Evolutionary conservation across 2,329 filamentous ascomycete species (phyloP).

Genomic region (Colletotrichum ledebouriae): DNA sequence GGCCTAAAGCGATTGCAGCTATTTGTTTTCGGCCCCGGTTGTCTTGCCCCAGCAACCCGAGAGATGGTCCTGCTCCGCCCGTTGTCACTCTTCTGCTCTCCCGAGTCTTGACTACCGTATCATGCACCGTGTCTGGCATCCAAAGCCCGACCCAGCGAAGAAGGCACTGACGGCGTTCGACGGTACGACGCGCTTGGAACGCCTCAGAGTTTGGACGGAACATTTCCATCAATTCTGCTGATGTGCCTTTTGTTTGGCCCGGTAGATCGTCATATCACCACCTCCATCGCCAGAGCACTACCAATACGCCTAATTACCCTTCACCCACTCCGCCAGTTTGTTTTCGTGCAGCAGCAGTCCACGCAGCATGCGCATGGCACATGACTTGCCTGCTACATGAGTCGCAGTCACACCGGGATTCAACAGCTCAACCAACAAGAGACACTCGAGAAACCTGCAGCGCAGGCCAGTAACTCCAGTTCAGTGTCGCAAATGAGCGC

Average conservation of each 20-base stretch:
- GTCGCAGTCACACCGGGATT: slow-evolving; percentile 1
- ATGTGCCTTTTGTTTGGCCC: neutral
- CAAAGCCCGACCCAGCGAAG: no score
- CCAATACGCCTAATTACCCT: neutral
- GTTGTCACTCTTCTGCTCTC: neutral
- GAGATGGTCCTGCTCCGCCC: neutral
- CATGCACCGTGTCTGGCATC: no score
- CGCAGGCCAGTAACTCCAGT: neutral
- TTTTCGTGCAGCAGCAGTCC: neutral
- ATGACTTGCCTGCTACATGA: neutral
- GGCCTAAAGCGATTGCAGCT: slow-evolving; percentile 7
- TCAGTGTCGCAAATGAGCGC: slow-evolving; percentile 10
- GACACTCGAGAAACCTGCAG: neutral
- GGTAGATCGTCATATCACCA: slow-evolving; percentile 1
- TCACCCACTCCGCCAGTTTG: neutral
- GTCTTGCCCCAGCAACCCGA: slow-evolving; percentile 3
- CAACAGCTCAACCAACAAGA: neutral
- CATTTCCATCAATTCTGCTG: neutral
- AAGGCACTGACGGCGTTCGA: slow-evolving; percentile 3
- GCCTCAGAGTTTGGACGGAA: slow-evolving; percentile 16
- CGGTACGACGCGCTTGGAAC: slow-evolving; percentile 1
- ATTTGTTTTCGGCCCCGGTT: slow-evolving; percentile 22
- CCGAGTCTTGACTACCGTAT: no score
- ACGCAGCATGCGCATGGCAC: neutral
- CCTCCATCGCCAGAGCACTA: neutral